Evolutionary conservation across 129 eudicot genomes (phyloP).

Genomic region (Flaveria robusta): DNA sequence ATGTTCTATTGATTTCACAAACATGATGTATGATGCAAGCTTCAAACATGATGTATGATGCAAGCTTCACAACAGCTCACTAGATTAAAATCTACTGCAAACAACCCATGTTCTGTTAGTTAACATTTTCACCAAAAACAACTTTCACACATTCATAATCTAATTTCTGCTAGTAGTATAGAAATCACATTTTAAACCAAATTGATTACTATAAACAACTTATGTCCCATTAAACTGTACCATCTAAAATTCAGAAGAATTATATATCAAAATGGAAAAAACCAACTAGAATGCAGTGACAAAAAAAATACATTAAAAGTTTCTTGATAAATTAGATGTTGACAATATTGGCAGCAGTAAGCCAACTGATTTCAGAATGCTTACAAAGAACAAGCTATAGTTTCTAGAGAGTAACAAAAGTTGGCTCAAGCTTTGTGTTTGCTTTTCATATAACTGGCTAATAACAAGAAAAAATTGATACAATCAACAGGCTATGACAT

Average conservation of each 20-base stretch:
- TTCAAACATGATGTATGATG: slow-evolving; percentile 31
- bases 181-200: neutral
- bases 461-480: slow-evolving; percentile 34
- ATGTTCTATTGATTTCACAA: slow-evolving; percentile 31
- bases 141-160: neutral
- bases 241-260: neutral
- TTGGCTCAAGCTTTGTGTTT: slow-evolving; percentile 36
- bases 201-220: neutral
- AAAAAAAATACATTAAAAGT: neutral
- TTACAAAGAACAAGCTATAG: slow-evolving; percentile 29
- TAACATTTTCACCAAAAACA: neutral
- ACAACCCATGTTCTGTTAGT: neutral
- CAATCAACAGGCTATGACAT: slow-evolving; percentile 42
- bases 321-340: neutral
- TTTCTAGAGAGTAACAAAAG: slow-evolving; percentile 31
- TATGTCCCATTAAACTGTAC: no score
- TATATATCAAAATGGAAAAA: neutral
- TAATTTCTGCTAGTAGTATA: neutral
- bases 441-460: slow-evolving; percentile 36
- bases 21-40: slow-evolving; percentile 20
- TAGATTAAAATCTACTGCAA: neutral
- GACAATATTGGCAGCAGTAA: slow-evolving; percentile 8
- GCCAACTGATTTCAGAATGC: slow-evolving; percentile 19
- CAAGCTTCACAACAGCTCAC: neutral
- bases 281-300: neutral